phyloP scores from a whole-genome alignment of 2,329 filamentous ascomycete genomes.

The Coniochaeta prunicola region DNA sequence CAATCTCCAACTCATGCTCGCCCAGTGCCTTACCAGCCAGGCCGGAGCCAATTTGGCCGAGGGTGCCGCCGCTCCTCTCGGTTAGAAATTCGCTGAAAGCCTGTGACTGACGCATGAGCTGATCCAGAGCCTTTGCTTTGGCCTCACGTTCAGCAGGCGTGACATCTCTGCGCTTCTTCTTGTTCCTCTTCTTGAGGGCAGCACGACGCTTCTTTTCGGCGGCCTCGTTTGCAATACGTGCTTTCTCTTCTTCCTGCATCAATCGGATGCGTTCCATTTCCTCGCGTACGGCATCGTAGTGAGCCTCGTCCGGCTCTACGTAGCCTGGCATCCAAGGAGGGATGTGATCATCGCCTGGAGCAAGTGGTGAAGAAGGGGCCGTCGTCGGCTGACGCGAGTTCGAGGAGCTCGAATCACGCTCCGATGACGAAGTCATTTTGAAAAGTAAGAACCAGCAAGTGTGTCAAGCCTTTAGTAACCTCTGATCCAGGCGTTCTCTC shows the following conservation, averaged over 20 bases:
- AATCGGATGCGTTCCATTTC: not conserved
- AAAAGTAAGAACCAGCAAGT: not conserved
- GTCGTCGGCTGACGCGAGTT: slow-evolving; percentile 23
- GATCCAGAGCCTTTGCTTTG: slow-evolving; percentile 53
- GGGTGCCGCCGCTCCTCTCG: slow-evolving; percentile 53
- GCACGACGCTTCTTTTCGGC: slow-evolving; percentile 35
- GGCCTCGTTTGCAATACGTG: slow-evolving; percentile 38
- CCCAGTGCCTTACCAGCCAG: slow-evolving; percentile 53
- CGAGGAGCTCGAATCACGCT: slow-evolving; percentile 22
- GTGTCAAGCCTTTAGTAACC: not conserved
- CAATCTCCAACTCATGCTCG: slow-evolving; percentile 67
- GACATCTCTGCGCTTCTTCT: slow-evolving; percentile 39
- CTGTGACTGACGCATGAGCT: slow-evolving; percentile 50
- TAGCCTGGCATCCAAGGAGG: not conserved
- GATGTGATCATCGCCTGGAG: not conserved
- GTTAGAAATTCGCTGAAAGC: slow-evolving; percentile 57
- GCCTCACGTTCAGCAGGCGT: slow-evolving; percentile 47
- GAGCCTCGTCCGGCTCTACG: not conserved
- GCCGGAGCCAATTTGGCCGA: slow-evolving; percentile 54
- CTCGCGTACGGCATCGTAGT: not conserved
- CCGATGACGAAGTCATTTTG: slow-evolving; percentile 18
- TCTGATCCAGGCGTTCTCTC: not conserved
- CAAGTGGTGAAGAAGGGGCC: slow-evolving; percentile 29
- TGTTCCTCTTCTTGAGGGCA: slow-evolving; percentile 25
- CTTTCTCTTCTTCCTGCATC: slow-evolving; percentile 35